Evolutionary conservation across 1,139 yeast species (phyloP).

Genomic region (Geotrichum restrictum): DNA sequence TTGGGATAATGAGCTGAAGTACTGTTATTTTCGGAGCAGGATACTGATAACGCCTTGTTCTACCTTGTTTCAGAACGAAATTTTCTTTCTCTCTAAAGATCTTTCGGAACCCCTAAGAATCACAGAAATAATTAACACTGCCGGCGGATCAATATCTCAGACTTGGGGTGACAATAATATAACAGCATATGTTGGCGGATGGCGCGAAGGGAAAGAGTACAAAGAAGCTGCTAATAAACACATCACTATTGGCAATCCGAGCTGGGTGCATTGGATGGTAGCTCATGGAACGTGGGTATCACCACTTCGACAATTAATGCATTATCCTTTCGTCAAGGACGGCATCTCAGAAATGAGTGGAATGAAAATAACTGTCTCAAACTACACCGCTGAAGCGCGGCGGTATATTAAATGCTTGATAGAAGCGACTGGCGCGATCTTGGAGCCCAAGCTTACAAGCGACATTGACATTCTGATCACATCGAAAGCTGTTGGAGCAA

Average conservation of each 20-base stretch:
- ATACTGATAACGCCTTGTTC: too few species aligned
- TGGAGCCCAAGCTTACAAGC: constrained; percentile 28
- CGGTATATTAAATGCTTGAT: constrained; percentile 62
- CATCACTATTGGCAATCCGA: constrained; percentile 11
- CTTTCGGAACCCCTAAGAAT: constrained; percentile 23
- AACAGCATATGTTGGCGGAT: constrained; percentile 65
- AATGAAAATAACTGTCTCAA: constrained; percentile 62
- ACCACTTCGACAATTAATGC: constrained; percentile 58
- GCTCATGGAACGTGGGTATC: constrained; percentile 52
- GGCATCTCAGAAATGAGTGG: constrained; percentile 53
- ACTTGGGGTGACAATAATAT: constrained; percentile 29
- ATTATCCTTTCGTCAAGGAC: constrained; percentile 59
- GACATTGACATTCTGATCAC: constrained; percentile 56
- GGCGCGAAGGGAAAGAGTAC: constrained; percentile 56
- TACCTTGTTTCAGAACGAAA: constrained; percentile 29
- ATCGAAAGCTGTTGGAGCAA: constrained; percentile 64
- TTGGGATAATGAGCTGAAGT: constrained; percentile 1
- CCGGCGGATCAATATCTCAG: constrained; percentile 36
- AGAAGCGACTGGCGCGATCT: constrained; percentile 67
- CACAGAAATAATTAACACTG: constrained; percentile 20
- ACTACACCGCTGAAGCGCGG: constrained; percentile 82
- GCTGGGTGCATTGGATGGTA: constrained; percentile 43
- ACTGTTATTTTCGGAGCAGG: too few species aligned
- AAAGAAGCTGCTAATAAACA: constrained; percentile 29
- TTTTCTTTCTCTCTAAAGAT: constrained; percentile 37